Evolutionary conservation across 164 flowering plant species (phyloP), one percentile per base, ranked within the genome.

Genomic region (Akebia trifoliata): DNA sequence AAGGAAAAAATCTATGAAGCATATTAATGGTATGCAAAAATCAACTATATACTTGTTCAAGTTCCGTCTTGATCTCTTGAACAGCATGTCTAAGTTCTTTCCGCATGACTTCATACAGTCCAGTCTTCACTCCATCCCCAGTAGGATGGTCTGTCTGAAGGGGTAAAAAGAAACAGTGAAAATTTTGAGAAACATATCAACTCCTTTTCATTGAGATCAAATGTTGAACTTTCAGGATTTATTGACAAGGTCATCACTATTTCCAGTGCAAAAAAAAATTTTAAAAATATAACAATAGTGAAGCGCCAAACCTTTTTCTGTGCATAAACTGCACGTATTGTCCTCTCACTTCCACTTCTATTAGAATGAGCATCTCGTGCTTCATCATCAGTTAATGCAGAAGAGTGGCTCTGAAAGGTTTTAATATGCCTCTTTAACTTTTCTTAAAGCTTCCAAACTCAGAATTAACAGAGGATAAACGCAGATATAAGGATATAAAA

Each of bases 301-400:
- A n/a, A n/a, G n/a, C n/a, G 22, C 34, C 38, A 18, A 63, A 86
- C 90, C 90, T 78, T 82, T 53, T 76, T 86, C 63, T 78, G 81
- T 37, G 89, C 68, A 78, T 77, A 78, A 57, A 82, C 87, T 53
- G 90, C 80, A 60, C 75, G 74, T 57, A 81, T 76, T 54, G 73
- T 83, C 74, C 72, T 81, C 74, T 78, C 94, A 59, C 30, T 54
- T 31, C 79, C 87, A 65, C 71, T 67, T 68, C 60, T 81, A 36
- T 51, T 38, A 26, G 63, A 62, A 56, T 42, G 58, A 63, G 65
- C 60, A 72, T 82, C 89, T 57, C 48, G 75, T 12, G 70, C 76
- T 66, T 88, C 97, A 74, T 90, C 99, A 75, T 94, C 99, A 44
- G 96, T 94, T 42, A 90, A 65, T 7, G 83, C 79, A 46, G 97